phyloP scores from a whole-genome alignment of 768 basidiomycete species.

The Scleroderma citrinum region DNA sequence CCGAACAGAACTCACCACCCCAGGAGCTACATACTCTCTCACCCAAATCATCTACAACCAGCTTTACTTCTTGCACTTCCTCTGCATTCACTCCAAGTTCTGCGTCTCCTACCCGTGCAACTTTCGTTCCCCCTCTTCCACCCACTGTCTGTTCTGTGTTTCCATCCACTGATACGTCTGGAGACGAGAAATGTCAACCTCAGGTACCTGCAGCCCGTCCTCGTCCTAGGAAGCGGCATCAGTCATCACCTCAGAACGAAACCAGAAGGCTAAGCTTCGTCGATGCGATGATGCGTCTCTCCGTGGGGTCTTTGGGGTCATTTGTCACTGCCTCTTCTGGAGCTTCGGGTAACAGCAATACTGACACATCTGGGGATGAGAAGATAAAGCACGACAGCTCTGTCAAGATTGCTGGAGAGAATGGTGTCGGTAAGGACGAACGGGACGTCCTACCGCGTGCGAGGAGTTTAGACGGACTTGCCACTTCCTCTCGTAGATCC shows the following conservation, averaged over 20 bases:
- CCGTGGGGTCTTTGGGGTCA: background rate
- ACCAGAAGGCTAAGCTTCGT: background rate
- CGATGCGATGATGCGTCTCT: background rate
- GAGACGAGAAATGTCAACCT: background rate
- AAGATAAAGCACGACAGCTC: too few species aligned
- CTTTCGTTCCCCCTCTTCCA: background rate
- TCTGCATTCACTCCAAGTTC: conserved; percentile 1
- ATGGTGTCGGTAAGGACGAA: background rate
- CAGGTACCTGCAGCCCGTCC: background rate
- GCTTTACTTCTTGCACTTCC: conserved; percentile 16
- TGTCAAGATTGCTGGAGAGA: background rate
- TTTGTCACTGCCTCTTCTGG: background rate
- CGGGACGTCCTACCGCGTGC: background rate
- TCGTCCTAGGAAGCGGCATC: background rate
- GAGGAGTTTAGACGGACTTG: background rate
- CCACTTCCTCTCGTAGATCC: background rate
- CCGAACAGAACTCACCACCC: conserved; percentile 1
- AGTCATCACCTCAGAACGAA: background rate
- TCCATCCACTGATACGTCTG: background rate
- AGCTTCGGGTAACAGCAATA: background rate
- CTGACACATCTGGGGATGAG: background rate
- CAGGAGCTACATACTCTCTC: conserved; percentile 13
- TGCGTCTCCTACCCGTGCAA: background rate
- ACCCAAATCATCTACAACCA: conserved; percentile 23
- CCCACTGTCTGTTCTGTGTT: background rate